These are phyloP conservation scores for Puccinellia tenuiflora DNA, from an alignment of 176 grass and related monocot genomes.

Conservation along the genomic window DNA sequence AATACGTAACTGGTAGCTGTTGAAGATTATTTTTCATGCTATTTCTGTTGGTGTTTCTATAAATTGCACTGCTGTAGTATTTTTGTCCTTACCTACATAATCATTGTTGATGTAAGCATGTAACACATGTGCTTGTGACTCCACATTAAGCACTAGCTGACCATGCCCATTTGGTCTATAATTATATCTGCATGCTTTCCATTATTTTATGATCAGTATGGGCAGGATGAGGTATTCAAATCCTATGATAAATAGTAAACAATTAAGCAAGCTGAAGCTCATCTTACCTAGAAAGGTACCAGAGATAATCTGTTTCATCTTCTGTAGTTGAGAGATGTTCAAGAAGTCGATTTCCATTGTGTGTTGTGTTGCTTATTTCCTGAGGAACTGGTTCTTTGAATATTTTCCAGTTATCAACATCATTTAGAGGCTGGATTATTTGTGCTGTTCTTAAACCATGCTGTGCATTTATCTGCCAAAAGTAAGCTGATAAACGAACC, in stretches of 20 bases:
- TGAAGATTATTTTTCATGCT: neutral
- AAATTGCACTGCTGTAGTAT: neutral
- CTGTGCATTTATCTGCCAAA: constrained; percentile 55
- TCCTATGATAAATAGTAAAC: neutral
- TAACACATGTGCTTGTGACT: constrained; percentile 60
- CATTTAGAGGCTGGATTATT: constrained; percentile 36
- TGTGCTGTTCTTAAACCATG: constrained; percentile 39
- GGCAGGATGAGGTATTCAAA: neutral
- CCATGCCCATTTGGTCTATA: constrained; percentile 12
- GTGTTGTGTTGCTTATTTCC: neutral
- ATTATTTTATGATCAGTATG: neutral
- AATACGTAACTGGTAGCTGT: neutral
- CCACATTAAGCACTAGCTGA: constrained; percentile 48
- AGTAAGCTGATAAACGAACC: neutral
- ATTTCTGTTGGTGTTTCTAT: neutral
- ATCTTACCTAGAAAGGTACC: constrained; percentile 57
- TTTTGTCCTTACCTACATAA: constrained; percentile 45
- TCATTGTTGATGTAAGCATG: constrained; percentile 66
- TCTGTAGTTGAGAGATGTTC: constrained; percentile 73
- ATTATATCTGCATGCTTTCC: constrained; percentile 50
- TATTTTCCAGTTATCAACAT: constrained; percentile 40
- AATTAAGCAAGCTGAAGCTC: neutral
- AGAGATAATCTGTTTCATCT: constrained; percentile 83
- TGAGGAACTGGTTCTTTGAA: constrained; percentile 37
- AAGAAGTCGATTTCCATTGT: constrained; percentile 18